These are phyloP conservation scores for Hypoxylon sp. DNA, from an alignment of 2,329 filamentous ascomycete species.

Conservation along the genomic window DNA sequence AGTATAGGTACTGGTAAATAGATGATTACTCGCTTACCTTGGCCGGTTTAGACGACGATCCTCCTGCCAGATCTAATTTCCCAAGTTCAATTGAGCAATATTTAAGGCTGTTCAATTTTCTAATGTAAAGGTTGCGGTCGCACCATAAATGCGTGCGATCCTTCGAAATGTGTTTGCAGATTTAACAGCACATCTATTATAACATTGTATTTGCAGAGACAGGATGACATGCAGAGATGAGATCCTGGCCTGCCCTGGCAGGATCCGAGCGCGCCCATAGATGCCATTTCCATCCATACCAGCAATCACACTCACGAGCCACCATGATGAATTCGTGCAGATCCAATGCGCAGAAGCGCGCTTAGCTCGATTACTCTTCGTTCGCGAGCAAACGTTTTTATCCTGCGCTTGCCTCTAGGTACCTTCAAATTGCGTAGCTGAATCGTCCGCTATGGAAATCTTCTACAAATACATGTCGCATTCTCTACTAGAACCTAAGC, in stretches of 20 bases:
- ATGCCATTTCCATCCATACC: neutral
- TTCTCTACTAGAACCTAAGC: neutral
- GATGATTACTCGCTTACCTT: conserved; percentile 16
- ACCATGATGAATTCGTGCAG: neutral
- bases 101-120: neutral
- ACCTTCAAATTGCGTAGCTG: neutral
- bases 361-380: neutral
- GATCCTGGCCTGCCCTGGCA: conserved; percentile 8
- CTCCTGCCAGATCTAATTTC: conserved; percentile 12
- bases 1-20: no score
- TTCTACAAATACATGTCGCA: neutral
- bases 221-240: conserved; percentile 37
- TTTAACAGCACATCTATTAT: conserved; percentile 12
- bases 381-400: no score
- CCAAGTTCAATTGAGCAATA: conserved; percentile 1
- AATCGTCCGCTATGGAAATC: neutral
- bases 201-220: conserved; percentile 18
- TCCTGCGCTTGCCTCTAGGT: neutral
- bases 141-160: conserved; percentile 15
- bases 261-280: conserved; percentile 1
- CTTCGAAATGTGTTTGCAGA: conserved; percentile 4
- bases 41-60: conserved; percentile 4
- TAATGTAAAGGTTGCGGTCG: neutral
- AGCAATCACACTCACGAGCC: no score
- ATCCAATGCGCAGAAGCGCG: neutral